These are phyloP conservation scores for Prunus davidiana DNA, from an alignment of 306 rosid genomes.

Conservation along the genomic window DNA sequence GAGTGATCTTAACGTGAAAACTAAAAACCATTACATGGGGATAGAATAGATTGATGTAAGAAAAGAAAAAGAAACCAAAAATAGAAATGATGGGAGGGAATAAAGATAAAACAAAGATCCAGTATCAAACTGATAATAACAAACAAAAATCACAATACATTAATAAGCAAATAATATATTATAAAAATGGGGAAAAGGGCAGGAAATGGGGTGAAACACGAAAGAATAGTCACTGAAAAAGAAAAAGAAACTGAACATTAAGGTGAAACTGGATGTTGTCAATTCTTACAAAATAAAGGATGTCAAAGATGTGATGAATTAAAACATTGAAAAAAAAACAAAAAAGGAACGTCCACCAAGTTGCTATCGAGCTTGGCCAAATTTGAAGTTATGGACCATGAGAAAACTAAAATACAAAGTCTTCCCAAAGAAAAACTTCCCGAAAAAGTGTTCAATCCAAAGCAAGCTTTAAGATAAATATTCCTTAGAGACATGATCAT, in stretches of 20 bases:
- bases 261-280: slow-evolving; percentile 1
- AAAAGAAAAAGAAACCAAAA: background rate
- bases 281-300: slow-evolving; percentile 12
- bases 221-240: background rate
- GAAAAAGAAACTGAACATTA: background rate
- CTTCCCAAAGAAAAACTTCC: slow-evolving; percentile 14
- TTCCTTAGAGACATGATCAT: slow-evolving; percentile 20
- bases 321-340: background rate
- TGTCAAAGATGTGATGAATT: background rate
- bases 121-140: background rate
- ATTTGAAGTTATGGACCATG: background rate
- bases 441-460: slow-evolving; percentile 11
- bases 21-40: background rate
- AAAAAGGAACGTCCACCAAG: background rate
- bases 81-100: background rate
- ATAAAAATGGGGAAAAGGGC: background rate
- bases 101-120: background rate
- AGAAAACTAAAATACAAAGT: slow-evolving; percentile 9
- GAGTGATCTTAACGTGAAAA: background rate
- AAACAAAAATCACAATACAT: background rate
- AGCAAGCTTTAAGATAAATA: slow-evolving; percentile 19
- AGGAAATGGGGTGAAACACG: background rate
- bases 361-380: background rate
- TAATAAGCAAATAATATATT: background rate
- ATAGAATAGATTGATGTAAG: background rate